Evolutionary conservation across 352 stramenopile species (phyloP).

Genomic region (Thraustochytrium striatum): DNA sequence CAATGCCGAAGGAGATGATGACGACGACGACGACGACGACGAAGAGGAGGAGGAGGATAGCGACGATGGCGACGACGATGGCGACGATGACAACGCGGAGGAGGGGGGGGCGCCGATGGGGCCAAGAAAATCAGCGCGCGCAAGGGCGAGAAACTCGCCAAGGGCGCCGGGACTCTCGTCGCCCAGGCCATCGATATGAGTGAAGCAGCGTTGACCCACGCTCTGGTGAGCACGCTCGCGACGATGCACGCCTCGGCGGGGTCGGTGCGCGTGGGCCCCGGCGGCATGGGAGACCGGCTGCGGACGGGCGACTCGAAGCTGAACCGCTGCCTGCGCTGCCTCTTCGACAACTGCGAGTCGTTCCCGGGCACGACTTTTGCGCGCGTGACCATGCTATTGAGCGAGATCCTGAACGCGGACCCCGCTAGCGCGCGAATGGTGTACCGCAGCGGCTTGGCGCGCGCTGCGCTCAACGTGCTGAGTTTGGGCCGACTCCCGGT

Average conservation of each 20-base stretch:
- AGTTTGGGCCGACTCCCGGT: constrained; percentile 9
- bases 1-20: no score
- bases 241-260: not conserved
- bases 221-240: not conserved
- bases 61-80: not conserved
- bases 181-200: not conserved
- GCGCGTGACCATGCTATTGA: constrained; percentile 12
- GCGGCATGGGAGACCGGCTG: constrained; percentile 44
- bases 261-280: not conserved
- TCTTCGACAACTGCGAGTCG: constrained; percentile 38
- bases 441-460: constrained; percentile 18
- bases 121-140: not conserved
- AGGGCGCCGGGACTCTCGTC: not conserved
- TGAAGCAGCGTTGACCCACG: not conserved
- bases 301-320: constrained; percentile 9
- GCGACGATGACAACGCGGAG: no score
- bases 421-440: constrained; percentile 23
- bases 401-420: constrained; percentile 42
- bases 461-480: constrained; percentile 6
- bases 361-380: constrained; percentile 29
- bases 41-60: no score
- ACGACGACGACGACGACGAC: no score
- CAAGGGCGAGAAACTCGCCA: no score
- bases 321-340: not conserved
- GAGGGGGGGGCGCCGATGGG: no score